Evolutionary conservation across 306 rosid species (phyloP), one percentile per base, ranked within the genome.

Genomic region (Pachyrhizus erosus): DNA sequence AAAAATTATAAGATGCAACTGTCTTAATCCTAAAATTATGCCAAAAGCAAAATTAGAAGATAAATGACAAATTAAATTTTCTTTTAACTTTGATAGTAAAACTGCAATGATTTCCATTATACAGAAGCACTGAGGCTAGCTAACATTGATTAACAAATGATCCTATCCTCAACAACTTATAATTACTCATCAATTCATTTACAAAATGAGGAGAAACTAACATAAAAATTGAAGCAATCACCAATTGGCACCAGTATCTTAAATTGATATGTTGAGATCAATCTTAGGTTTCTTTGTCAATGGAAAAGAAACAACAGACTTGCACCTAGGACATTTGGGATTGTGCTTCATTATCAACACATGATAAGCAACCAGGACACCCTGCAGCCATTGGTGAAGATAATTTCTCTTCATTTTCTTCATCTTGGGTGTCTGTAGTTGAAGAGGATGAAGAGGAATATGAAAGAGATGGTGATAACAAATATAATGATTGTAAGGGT

Each of bases 311-410:
- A 93, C 88, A 69, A 76, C 48, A 5, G 91, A 78, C 42, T 83
- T 87, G 83, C 98, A 93, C 83, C 94, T 79, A 0, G 98, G 97
- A 42, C 97, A 93, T 66, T 80, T 88, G 0, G 97, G 97, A 82
- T 93, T 88, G 62, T 84, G 90, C 87, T 90, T 91, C 87, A 84
- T 88, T 39, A 91, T 84, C 87, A 93, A 72, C 0, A 93, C 94
- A 77, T 0, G 94, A 89, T 48, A 91, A 73, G 86, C 97, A 93
- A 3, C 94, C 89, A 55, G 97, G 93, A 48, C 97, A 93, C 7
- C 93, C 97, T 13, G 88, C 92, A 7, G 92, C 94, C 15, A 91
- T 62, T 13, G 97, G 93, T 7, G 94, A 81, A 10, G 90, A 42
- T 11, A 81, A 8, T 37, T 79, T 85, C 26, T 85, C 88, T 11